Base-by-base conservation (phyloP, 75 land plant genomes). In the Gnetum montanum region DNA sequence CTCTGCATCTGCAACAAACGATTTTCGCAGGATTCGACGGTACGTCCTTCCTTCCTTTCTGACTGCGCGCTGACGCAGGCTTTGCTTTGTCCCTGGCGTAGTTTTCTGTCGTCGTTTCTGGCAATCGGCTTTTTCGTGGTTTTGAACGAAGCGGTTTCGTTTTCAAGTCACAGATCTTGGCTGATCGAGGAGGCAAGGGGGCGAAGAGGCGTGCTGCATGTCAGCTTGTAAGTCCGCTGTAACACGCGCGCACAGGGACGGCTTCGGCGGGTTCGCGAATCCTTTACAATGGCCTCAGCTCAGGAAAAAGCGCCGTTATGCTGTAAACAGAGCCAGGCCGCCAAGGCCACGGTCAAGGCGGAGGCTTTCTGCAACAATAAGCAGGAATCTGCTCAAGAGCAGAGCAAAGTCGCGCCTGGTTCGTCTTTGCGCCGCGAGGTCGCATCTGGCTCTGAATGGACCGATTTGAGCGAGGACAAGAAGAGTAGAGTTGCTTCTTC, bases 281-380 rank as follows among this genome's bases (percentile, higher is more conserved):
- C 88, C 88, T 8, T 44, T 67, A 31, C 88, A 85, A 88, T 88
- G 94, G 94, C 88, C 94, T 19, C 94, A 84, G 54, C 79, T 84
- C 2, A 70, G 94, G 45, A 81, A 74, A 72, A 82, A 65, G 60
- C 85, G 88, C 63, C 81, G 82, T 31, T 66, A 41, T 72, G 59
- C 54, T 66, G 74, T 69, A 23, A 34, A 62, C 43, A 58, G 49
- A 4, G 50, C 56, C 10, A 23, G 25, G 7, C 29, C 15, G 34
- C 63, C 35, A 37, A 45, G 12, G 34, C 54, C 43, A 23, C 23
- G 4, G 49, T 19, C 24, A 6, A 59, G 24, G 50, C 31, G 2
- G 35, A 10, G 56, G 20, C 48, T 2, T 18, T 16, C 19, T 46
- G 19, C 46, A n/a, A n/a, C n/a, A n/a, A n/a, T 4, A 27, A 51